Evolutionary conservation across 2,329 filamentous ascomycete species (phyloP), one percentile per base, ranked within the genome.

Genomic region (Oidium heveae): DNA sequence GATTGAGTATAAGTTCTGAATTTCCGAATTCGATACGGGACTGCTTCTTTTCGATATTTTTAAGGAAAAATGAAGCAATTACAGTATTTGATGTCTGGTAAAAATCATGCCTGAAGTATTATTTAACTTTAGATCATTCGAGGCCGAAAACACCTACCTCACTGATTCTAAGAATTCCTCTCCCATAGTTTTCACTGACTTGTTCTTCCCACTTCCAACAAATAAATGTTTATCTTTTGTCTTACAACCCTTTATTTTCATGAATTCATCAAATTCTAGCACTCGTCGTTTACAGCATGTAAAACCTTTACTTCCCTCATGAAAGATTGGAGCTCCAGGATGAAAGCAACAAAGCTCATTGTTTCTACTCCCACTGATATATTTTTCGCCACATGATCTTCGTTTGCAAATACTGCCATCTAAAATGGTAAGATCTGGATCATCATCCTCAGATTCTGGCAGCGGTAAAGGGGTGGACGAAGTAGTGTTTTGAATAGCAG

Each of bases 261-360:
- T 80, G 69, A 98, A 98, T 68, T 96, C 83, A 66, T 98, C 88
- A 68, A 98, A 98, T 66, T 98, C 91, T 56, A 98, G 71, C 56
- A 98, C 91, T 39, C 87, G 77, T 62, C 86, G 75, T 76, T 96
- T 96, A 71, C 91, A 98, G 72, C 91, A 98, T 57, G 80, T 87
- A 74, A 91, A 98, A 1, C 91, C 91, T 72, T 98, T 98, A 70
- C 86, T 94, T 37, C 91, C 91, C 71, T 98, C 91, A 67, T 98
- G 91, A 70, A 98, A 98, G 60, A 98, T 82, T 24, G 91, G 86
- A 22, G 76, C 78, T 4, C 91, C 91, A 0, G 91, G 88, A 68
- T 98, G 91, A 64, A 94, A 82, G 50, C 85, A 74, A 66, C 91
- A 98, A 57, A 77, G 73, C 71, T 95, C 88, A 0, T 72, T 76